phyloP scores from a whole-genome alignment of 2,329 filamentous ascomycete genomes.

The Epichloe baconii region DNA sequence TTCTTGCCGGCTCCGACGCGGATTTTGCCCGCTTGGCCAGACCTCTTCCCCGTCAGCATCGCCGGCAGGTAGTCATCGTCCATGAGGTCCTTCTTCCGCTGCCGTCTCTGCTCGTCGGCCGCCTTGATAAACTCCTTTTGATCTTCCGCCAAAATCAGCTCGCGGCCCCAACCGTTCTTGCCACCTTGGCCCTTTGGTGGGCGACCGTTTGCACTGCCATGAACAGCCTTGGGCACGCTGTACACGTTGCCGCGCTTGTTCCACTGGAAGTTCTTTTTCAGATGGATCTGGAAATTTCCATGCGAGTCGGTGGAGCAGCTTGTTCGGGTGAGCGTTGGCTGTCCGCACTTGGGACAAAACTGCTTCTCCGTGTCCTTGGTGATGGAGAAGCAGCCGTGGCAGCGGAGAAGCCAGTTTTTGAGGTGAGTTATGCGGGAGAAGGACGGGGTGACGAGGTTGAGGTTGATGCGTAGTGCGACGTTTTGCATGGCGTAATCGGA shows the following conservation, averaged over 20 bases:
- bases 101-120: conserved; percentile 48
- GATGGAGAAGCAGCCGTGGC: conserved; percentile 83
- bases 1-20: conserved; percentile 76
- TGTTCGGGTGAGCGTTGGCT: conserved; percentile 71
- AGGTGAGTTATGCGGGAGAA: conserved; percentile 72
- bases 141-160: conserved; percentile 80
- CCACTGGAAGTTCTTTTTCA: conserved; percentile 94
- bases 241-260: conserved; percentile 87
- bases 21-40: conserved; percentile 49
- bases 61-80: conserved; percentile 84
- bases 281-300: conserved; percentile 71
- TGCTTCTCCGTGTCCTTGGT: conserved; percentile 77
- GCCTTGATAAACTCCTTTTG: conserved; percentile 80
- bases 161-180: conserved; percentile 74
- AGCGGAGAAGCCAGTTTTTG: conserved; percentile 81
- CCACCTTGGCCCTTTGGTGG: conserved; percentile 56
- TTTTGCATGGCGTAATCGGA: conserved; percentile 98
- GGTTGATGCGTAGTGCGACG: conserved; percentile 84
- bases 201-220: conserved; percentile 70
- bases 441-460: conserved; percentile 70
- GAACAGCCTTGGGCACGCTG: conserved; percentile 81
- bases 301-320: conserved; percentile 71
- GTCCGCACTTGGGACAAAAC: conserved; percentile 86
- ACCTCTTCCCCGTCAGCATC: conserved; percentile 70
- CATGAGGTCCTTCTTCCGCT: conserved; percentile 72